Conservation (phyloP, 345 rosid species). For the Citrus medica region DNA sequence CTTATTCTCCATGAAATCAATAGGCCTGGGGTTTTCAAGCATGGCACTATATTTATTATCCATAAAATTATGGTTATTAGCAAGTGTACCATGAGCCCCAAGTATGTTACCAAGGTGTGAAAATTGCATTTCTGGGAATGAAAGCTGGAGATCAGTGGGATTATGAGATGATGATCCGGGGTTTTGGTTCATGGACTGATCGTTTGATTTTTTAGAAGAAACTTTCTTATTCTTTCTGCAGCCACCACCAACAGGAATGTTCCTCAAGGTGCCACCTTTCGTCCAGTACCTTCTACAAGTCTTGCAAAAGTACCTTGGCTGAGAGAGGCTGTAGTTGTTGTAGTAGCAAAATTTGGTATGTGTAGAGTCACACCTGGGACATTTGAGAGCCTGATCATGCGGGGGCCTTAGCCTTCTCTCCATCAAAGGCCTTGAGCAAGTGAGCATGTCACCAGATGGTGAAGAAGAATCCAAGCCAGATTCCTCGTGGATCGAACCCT, state of each 20-base stretch:
- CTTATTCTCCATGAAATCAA: constrained; percentile 51
- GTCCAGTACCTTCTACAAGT: constrained; percentile 99
- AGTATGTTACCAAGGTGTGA: constrained; percentile 45
- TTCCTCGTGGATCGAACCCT: constrained; percentile 61
- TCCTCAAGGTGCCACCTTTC: constrained; percentile 89
- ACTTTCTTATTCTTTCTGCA: constrained; percentile 90
- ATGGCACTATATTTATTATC: constrained; percentile 27
- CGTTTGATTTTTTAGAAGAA: constrained; percentile 44
- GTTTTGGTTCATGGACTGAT: constrained; percentile 28
- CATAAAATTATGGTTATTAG: constrained; percentile 26
- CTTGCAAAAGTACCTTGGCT: constrained; percentile 98
- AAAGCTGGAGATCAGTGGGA: constrained; percentile 60
- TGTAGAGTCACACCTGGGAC: constrained; percentile 92
- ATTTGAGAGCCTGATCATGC: constrained; percentile 86
- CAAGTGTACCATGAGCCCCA: constrained; percentile 18
- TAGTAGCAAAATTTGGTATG: constrained; percentile 97
- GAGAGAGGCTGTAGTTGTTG: constrained; percentile 97
- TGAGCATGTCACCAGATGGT: constrained; percentile 80
- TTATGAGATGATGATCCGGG: constrained; percentile 31
- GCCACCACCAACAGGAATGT: constrained; percentile 98
- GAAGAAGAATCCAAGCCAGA: constrained; percentile 67
- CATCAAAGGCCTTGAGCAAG: constrained; percentile 82
- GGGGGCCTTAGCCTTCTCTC: constrained; percentile 92
- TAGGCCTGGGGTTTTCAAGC: constrained; percentile 32
- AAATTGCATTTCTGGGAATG: constrained; percentile 48